Conservation (phyloP, 2,329 filamentous ascomycete species). For the Daldinia sp. region DNA sequence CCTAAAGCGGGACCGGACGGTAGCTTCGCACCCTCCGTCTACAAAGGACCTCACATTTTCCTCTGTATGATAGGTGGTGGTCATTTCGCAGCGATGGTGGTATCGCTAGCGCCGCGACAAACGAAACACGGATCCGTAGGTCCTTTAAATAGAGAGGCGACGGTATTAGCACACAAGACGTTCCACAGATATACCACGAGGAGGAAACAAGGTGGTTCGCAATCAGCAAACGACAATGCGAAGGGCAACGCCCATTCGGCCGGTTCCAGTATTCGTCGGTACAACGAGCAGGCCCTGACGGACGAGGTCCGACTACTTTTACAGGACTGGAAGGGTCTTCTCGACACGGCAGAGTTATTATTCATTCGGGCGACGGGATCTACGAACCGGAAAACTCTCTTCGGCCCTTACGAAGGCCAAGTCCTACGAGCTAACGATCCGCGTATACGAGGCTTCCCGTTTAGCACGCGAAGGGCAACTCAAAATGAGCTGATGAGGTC, state of each 20-base stretch:
- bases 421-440: conserved; percentile 81
- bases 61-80: conserved; percentile 98
- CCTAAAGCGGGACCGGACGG: conserved; percentile 67
- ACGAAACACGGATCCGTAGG: conserved; percentile 72
- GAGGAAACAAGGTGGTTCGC: conserved; percentile 93
- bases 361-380: conserved; percentile 90
- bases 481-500: conserved; percentile 94
- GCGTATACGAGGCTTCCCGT: conserved; percentile 86
- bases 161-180: conserved; percentile 92
- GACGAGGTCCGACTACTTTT: conserved; percentile 88
- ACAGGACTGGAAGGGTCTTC: conserved; percentile 82
- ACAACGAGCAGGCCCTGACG: conserved; percentile 90
- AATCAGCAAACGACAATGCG: conserved; percentile 92
- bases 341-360: conserved; percentile 83
- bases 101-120: conserved; percentile 83
- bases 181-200: conserved; percentile 98
- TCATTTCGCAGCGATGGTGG: conserved; percentile 96
- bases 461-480: conserved; percentile 89
- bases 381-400: conserved; percentile 86
- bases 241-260: conserved; percentile 95
- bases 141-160: conserved; percentile 82
- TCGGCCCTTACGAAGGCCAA: conserved; percentile 90
- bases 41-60: conserved; percentile 85
- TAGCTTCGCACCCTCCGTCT: conserved; percentile 60
- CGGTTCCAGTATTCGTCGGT: conserved; percentile 85